Evolutionary conservation across 768 basidiomycete genomes (phyloP).

Genomic region (Russula sp.): DNA sequence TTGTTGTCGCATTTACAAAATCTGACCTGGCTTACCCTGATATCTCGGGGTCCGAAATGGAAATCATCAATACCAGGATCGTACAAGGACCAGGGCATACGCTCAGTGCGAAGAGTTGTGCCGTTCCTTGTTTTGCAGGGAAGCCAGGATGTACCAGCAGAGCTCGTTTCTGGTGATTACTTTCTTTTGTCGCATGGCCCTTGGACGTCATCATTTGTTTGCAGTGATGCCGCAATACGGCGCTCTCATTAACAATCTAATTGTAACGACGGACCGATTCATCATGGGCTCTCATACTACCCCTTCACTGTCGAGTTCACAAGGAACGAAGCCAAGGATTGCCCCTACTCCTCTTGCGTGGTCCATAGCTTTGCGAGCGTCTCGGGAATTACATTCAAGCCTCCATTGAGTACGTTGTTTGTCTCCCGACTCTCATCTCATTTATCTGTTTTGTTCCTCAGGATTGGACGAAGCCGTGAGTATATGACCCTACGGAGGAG

Average conservation of each 20-base stretch:
- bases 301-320: background rate
- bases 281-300: background rate
- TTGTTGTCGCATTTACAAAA: constrained; percentile 4
- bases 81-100: background rate
- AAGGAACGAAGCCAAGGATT: background rate
- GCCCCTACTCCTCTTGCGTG: background rate
- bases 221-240: background rate
- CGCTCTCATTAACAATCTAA: background rate
- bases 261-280: background rate
- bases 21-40: background rate
- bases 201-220: background rate
- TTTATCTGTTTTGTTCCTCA: background rate
- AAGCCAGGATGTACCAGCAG: background rate
- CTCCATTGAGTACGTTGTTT: constrained; percentile 9
- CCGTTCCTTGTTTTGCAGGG: background rate
- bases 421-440: background rate
- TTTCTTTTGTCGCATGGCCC: background rate
- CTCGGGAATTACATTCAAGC: constrained; percentile 8
- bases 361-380: constrained; percentile 8
- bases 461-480: constrained; percentile 10
- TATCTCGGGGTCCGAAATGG: too few relatives aligned
- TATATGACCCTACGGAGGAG: background rate
- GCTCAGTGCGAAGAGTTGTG: background rate
- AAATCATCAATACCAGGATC: background rate
- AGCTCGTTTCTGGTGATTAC: background rate